phyloP scores from a whole-genome alignment of 2,329 filamentous ascomycete species.

The Alternaria angustiovoidea region DNA sequence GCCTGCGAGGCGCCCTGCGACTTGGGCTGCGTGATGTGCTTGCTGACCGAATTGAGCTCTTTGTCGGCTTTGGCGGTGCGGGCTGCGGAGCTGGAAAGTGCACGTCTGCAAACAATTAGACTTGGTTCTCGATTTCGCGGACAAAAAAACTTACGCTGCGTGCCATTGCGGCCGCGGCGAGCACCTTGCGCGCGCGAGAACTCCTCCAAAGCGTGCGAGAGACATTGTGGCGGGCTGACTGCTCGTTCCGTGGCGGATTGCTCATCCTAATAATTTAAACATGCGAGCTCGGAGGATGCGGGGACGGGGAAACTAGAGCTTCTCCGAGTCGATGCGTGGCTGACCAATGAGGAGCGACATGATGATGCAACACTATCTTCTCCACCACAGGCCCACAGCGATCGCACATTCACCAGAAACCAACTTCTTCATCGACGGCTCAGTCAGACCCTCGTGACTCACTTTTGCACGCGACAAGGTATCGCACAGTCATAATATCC shows the following conservation, averaged over 20 bases:
- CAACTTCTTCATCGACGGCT: background rate
- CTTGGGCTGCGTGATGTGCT: slow-evolving; percentile 91
- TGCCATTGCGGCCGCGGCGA: slow-evolving; percentile 43
- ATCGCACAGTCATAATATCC: no score
- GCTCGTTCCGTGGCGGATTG: slow-evolving; percentile 19
- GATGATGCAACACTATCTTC: slow-evolving; percentile 18
- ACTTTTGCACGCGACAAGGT: no score
- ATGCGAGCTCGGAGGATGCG: slow-evolving; percentile 33
- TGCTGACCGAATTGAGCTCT: slow-evolving; percentile 78
- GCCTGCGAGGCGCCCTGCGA: slow-evolving; percentile 98
- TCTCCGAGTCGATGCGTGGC: slow-evolving; percentile 15
- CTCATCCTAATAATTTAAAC: slow-evolving; percentile 35
- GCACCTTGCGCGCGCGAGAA: slow-evolving; percentile 43
- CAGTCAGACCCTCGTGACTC: no score
- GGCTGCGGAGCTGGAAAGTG: slow-evolving; percentile 45
- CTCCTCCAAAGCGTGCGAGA: slow-evolving; percentile 47
- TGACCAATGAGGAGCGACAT: slow-evolving; percentile 31
- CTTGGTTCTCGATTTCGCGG: background rate
- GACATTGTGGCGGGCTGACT: slow-evolving; percentile 40
- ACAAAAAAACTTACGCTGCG: slow-evolving; percentile 35
- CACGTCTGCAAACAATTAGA: slow-evolving; percentile 41
- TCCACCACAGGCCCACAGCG: background rate
- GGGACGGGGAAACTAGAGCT: slow-evolving; percentile 14
- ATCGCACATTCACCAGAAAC: background rate
- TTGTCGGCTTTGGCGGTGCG: slow-evolving; percentile 44